Conservation (phyloP, 2,329 filamentous ascomycete genomes). For the Emergomyces pasteurianus region DNA sequence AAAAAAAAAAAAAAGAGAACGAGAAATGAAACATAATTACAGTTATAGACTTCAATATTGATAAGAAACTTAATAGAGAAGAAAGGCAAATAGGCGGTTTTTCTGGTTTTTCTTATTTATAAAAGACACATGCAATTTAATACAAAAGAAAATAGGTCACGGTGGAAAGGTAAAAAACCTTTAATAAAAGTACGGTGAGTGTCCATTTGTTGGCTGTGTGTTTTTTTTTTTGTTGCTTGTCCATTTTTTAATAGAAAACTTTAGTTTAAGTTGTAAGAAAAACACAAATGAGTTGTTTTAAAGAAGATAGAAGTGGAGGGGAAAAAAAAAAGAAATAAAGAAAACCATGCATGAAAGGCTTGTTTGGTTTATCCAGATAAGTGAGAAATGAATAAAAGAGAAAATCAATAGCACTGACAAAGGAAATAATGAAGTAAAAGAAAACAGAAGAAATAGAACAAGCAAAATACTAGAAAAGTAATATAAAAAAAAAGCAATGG, state of each 20-base stretch:
- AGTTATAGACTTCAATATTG: too few species aligned
- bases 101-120: not conserved
- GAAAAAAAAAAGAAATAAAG: not conserved
- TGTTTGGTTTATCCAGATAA: not conserved
- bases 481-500: not conserved
- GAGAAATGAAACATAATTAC: too few species aligned
- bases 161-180: not conserved
- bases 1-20: too few species aligned
- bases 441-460: constrained; percentile 6
- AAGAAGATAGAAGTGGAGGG: not conserved
- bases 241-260: not conserved
- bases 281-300: not conserved
- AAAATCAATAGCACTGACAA: constrained; percentile 2
- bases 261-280: not conserved
- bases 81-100: too few species aligned
- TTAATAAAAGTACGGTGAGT: not conserved
- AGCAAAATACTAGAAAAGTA: not conserved
- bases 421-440: not conserved
- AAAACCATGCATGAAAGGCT: not conserved
- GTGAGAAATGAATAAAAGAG: not conserved
- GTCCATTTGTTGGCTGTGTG: not conserved
- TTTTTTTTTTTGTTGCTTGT: too few species aligned
- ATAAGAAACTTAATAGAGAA: too few species aligned
- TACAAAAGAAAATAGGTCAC: not conserved
- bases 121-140: not conserved